Base-by-base conservation (phyloP, 2,329 filamentous ascomycete species). In the Colletotrichum endophyticum region DNA sequence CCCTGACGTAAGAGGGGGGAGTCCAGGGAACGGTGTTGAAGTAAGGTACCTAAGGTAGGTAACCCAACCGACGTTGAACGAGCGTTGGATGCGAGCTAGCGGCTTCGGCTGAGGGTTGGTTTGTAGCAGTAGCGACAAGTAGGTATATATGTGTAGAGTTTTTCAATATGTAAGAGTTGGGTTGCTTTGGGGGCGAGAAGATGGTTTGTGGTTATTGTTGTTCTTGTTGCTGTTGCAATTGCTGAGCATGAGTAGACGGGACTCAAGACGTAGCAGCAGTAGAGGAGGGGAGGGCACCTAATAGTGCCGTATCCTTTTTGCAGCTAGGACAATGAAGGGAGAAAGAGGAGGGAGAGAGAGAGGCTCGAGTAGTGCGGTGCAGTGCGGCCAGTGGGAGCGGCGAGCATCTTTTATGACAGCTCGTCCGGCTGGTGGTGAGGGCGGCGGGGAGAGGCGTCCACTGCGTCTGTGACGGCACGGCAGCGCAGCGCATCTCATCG, bases 361-460 rank as follows among this genome's bases (percentile, higher is more conserved):
- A 36, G 62, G 62, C 44, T 27, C 16, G 36, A 25, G 25, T 19
- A 32, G 19, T 49, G 39, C 16, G 27, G 22, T 59, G 32, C 39
- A 15, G 57, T 39, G 73, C 56, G 8, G 66, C 34, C 22, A 22
- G 63, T 32, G 57, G 53, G 64, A 64, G 73, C 64, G 63, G 32
- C 57, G 63, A 68, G 56, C 73, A 73, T 73, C 70, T 76, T 75
- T 76, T 76, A 76, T 76, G 73, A 76, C 70, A 73, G 56, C 62
- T 73, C 70, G 68, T 49, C 49, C 25, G 63, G 32, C 28, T 69
- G 28, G 12, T 67, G 57, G n/a, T 56, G 56, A 69, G 13, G 16
- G 61, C 49, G 68, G 67, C 71, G 71, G 27, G 66, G n/a, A 25
- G 49, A 27, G 34, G 30, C 30, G 59, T 36, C 57, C 57, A 61